A percentile compares a stretch with the other conserved stretches of the same genome.
phyloP scores from a whole-genome alignment of 2,329 filamentous ascomycete species.

The Sclerotinia spermophila region DNA sequence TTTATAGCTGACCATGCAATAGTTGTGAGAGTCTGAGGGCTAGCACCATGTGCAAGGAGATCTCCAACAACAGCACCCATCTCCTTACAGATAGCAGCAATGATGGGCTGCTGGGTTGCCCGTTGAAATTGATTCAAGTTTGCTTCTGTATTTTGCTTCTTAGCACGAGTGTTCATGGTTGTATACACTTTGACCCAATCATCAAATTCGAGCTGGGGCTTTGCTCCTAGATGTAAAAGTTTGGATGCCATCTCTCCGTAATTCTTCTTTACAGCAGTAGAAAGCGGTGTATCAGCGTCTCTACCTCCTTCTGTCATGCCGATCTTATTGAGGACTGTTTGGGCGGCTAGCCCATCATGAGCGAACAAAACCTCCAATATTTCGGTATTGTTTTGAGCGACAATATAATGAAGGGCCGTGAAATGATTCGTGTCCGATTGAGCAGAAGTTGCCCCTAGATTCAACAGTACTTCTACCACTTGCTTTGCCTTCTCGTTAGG shows the following conservation, averaged over 20 bases:
- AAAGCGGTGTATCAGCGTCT: constrained; percentile 50
- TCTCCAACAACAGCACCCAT: constrained; percentile 45
- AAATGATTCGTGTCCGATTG: constrained; percentile 65
- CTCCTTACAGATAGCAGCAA: constrained; percentile 54
- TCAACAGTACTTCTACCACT: constrained; percentile 63
- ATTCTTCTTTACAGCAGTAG: constrained; percentile 53
- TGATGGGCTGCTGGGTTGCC: constrained; percentile 59
- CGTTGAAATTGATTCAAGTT: constrained; percentile 49
- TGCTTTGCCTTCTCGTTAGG: constrained; percentile 58
- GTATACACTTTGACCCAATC: constrained; percentile 58
- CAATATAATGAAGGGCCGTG: constrained; percentile 64
- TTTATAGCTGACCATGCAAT: constrained; percentile 29
- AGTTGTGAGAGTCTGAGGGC: constrained; percentile 55
- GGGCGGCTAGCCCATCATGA: constrained; percentile 57
- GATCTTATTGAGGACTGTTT: constrained; percentile 65
- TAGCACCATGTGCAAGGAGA: constrained; percentile 60
- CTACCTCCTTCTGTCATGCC: constrained; percentile 42
- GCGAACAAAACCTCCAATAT: constrained; percentile 50
- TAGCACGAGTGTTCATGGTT: constrained; percentile 40
- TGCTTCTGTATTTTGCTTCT: constrained; percentile 43
- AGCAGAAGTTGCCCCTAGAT: constrained; percentile 66
- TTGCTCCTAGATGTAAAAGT: constrained; percentile 61
- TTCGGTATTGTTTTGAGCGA: constrained; percentile 48
- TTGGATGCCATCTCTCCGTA: constrained; percentile 53
- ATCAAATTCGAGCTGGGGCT: constrained; percentile 57